Conservation (phyloP, 2,329 filamentous ascomycete genomes). For the Colletotrichum acutatum region DNA sequence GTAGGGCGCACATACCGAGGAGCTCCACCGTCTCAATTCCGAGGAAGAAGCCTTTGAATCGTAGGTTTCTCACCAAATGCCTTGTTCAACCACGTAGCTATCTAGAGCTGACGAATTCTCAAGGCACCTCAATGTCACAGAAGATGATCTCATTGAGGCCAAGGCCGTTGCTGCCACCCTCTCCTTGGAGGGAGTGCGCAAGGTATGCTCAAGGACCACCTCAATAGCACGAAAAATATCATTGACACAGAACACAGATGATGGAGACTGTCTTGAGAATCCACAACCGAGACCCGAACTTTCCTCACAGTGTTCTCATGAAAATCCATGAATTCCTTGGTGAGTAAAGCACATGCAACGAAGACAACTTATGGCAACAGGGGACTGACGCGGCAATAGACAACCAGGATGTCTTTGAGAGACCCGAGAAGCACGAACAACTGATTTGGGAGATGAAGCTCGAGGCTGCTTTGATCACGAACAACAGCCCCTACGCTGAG, state of each 20-base stretch:
- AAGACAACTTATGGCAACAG: constrained; percentile 4
- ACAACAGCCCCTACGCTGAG: constrained; percentile 68
- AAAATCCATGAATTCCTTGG: constrained; percentile 55
- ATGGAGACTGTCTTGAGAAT: constrained; percentile 53
- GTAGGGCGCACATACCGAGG: constrained; percentile 6
- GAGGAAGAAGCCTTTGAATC: constrained; percentile 30
- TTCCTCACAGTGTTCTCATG: constrained; percentile 50
- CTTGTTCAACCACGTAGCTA: fast-evolving
- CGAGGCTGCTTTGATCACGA: constrained; percentile 64
- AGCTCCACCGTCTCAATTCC: constrained; percentile 19
- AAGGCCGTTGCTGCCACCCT: constrained; percentile 49
- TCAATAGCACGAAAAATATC: background rate
- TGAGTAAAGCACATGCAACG: constrained; percentile 47
- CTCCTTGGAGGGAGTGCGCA: constrained; percentile 46
- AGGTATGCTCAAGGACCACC: constrained; percentile 35
- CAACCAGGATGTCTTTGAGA: constrained; percentile 45
- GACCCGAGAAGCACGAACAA: constrained; percentile 58
- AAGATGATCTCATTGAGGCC: constrained; percentile 57
- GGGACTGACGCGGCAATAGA: constrained; percentile 20
- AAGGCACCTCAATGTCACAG: constrained; percentile 49
- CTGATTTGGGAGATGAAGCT: constrained; percentile 66
- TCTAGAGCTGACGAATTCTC: background rate
- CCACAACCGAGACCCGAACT: constrained; percentile 57
- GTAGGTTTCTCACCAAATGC: background rate
- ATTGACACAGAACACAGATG: constrained; percentile 41